Conservation (phyloP, 371 early-diverging fungal genomes). For the Rhizopus arrhizus region DNA sequence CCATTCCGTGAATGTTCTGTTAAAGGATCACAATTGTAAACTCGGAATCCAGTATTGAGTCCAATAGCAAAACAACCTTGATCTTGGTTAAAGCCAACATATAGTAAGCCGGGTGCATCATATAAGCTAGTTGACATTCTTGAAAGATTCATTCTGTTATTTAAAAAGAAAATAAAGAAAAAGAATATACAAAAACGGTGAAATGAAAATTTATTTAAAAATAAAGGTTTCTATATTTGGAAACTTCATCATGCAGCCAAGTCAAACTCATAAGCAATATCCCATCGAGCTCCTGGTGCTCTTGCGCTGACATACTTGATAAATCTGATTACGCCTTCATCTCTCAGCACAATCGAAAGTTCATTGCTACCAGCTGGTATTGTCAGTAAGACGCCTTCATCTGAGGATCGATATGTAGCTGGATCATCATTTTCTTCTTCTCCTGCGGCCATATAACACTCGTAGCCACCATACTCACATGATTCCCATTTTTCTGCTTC, state of each 20-base stretch:
- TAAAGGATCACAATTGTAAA: slow-evolving; percentile 93
- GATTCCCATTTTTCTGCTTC: slow-evolving; percentile 51
- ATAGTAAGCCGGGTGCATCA: slow-evolving; percentile 63
- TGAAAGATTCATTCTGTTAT: slow-evolving; percentile 58
- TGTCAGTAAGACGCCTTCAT: slow-evolving; percentile 70
- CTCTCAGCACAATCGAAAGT: slow-evolving; percentile 66
- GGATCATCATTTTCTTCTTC: slow-evolving; percentile 67
- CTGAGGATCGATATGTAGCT: slow-evolving; percentile 65
- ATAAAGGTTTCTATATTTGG: neutral
- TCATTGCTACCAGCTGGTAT: slow-evolving; percentile 67
- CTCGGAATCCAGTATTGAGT: slow-evolving; percentile 84
- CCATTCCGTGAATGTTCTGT: slow-evolving; percentile 82
- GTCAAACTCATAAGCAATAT: slow-evolving; percentile 72
- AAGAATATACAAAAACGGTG: neutral
- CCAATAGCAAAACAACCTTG: slow-evolving; percentile 95
- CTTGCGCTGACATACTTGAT: slow-evolving; percentile 76
- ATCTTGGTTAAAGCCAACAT: slow-evolving; percentile 80
- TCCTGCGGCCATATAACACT: slow-evolving; percentile 73
- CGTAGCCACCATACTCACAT: slow-evolving; percentile 75
- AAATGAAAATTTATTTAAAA: neutral
- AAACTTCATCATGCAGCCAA: neutral
- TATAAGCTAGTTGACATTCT: slow-evolving; percentile 50
- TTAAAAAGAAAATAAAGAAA: neutral
- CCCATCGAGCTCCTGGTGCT: slow-evolving; percentile 74
- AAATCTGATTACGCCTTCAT: slow-evolving; percentile 73